Percentiles rank a stretch among this genome's conserved stretches.
Evolutionary conservation across 176 grass and related monocot species (phyloP).

Genomic region (Zizania latifolia): DNA sequence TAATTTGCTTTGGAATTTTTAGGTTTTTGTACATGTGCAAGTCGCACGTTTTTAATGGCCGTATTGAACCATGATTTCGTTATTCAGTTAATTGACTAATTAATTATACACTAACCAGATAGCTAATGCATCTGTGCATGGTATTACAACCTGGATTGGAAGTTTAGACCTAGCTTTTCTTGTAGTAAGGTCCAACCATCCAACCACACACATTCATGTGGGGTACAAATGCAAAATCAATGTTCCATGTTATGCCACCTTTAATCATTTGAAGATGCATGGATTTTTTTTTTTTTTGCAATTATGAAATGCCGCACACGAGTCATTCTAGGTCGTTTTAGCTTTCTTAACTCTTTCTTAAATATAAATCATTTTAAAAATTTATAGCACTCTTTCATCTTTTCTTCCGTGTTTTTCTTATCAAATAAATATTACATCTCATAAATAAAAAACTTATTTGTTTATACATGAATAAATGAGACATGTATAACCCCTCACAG

Average conservation of each 20-base stretch:
- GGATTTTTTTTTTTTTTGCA: not conserved
- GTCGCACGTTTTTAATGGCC: not conserved
- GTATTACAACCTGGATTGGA: not conserved
- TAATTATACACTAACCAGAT: not conserved
- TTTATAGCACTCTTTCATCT: too few species aligned
- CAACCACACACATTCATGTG: not conserved
- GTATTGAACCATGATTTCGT: not conserved
- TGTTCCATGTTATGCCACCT: not conserved
- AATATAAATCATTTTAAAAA: too few species aligned
- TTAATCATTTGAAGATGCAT: conserved; percentile 9
- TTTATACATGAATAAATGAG: too few species aligned
- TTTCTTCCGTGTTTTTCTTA: too few species aligned
- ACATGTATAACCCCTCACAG: too few species aligned
- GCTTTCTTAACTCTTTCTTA: too few species aligned
- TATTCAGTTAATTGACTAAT: not conserved
- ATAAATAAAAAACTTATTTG: too few species aligned
- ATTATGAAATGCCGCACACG: not conserved
- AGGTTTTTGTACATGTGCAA: not conserved
- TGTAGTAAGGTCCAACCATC: not conserved
- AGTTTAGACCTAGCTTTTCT: not conserved
- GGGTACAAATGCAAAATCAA: not conserved
- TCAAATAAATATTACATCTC: too few species aligned
- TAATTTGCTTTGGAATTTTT: not conserved
- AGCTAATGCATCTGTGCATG: not conserved
- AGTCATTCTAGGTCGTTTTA: too few species aligned